Conservation (phyloP, 306 rosid genomes). For the Lathyrus tuberosus region DNA sequence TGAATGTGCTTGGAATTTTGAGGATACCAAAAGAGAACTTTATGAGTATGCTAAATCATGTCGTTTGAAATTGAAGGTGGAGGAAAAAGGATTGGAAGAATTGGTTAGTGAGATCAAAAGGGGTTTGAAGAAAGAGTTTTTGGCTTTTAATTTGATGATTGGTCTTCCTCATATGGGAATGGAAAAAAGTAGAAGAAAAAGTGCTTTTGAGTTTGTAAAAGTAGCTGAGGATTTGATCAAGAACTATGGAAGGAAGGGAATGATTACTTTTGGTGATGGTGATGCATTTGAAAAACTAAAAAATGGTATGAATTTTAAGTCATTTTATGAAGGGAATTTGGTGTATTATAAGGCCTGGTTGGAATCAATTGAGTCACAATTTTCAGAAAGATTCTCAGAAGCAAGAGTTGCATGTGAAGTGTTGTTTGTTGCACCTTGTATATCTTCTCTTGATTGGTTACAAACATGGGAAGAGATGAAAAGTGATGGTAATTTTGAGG, state of each 20-base stretch:
- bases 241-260: slow-evolving; percentile 40
- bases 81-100: slow-evolving; percentile 52
- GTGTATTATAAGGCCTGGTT: slow-evolving; percentile 58
- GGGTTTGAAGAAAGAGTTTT: slow-evolving; percentile 44
- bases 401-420: slow-evolving; percentile 61
- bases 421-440: slow-evolving; percentile 55
- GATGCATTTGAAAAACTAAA: slow-evolving; percentile 45
- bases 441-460: slow-evolving; percentile 55
- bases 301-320: slow-evolving; percentile 44
- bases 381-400: slow-evolving; percentile 47
- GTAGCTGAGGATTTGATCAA: slow-evolving; percentile 55
- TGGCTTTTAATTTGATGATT: slow-evolving; percentile 59
- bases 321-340: slow-evolving; percentile 57
- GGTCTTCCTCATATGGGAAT: slow-evolving; percentile 62
- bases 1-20: slow-evolving; percentile 39
- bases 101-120: slow-evolving; percentile 53
- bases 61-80: slow-evolving; percentile 56
- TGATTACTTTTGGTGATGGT: slow-evolving; percentile 61
- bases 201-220: slow-evolving; percentile 48
- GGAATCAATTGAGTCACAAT: slow-evolving; percentile 53
- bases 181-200: slow-evolving; percentile 43
- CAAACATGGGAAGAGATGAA: slow-evolving; percentile 52
- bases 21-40: slow-evolving; percentile 51
- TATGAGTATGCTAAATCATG: slow-evolving; percentile 47
- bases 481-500: slow-evolving; percentile 19